Base-by-base conservation (phyloP, 495 filamentous ascomycete species). In the Friedmanniomyces simplex region DNA sequence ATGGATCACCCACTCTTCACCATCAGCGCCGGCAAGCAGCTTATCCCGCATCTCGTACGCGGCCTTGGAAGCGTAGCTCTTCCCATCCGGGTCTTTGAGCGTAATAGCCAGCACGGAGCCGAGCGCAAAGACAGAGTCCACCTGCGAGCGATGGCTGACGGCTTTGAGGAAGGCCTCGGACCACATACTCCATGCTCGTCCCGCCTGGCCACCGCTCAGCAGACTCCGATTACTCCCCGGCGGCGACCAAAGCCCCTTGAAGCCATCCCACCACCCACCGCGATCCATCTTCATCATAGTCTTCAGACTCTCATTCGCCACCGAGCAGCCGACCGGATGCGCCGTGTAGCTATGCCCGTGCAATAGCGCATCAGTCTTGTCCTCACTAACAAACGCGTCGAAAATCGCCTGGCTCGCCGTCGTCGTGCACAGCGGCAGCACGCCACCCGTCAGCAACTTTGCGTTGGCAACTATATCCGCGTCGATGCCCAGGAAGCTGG, bases 261-360 rank as follows among this genome's bases (percentile, higher is more conserved):
- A 81, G 25, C 21, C 63, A 41, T 72, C 64, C 81, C 80, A 85
- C 0, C 69, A 70, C 0, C 76, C 78, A 14, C 62, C 53, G 5
- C 54, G 66, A 6, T 85, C 80, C 72, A 88, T 76, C 13, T 70
- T 58, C 48, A 72, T 66, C 75, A 88, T 76, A 39, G 70, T 71
- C 52, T 67, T 68, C 39, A 89, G 55, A 8, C 78, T 81, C 24
- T 78, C 76, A 14, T 79, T 71, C 0, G 85, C 87, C 13, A 89
- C 85, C 14, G 81, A 77, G 60, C 87, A 91, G 0, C 87, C 87
- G 10, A 89, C 76, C 0, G 87, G 74, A 66, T 91, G 86, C 2
- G 86, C 87, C 0, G 87, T 91, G 62, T 91, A 91, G 63, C 84
- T 88, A 69, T 91, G 86, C 0, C 86, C 87, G 61, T 91, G 87